Conservation (phyloP, 345 rosid genomes). For the Eucalyptus paniculata region DNA sequence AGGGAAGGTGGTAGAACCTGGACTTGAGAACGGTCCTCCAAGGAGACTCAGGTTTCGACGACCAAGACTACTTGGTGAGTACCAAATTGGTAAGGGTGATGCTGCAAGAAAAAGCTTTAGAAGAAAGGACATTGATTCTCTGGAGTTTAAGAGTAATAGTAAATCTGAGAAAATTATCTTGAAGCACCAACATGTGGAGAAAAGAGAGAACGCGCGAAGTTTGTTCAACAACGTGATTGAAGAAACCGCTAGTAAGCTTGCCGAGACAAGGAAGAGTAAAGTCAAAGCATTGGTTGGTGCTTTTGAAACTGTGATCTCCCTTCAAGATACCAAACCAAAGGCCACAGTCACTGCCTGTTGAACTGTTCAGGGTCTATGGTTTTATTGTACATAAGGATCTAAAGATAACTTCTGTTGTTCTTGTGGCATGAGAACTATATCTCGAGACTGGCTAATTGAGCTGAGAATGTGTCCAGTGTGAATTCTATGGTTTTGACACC, state of each 20-base stretch:
- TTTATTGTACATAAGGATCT: background rate
- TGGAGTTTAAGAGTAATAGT: background rate
- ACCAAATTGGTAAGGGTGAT: slow-evolving; percentile 7
- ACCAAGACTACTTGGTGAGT: slow-evolving; percentile 17
- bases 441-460: background rate
- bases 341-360: slow-evolving; percentile 1
- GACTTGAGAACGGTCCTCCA: slow-evolving; percentile 20
- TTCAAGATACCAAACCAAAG: slow-evolving; percentile 37
- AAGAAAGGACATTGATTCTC: background rate
- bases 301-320: slow-evolving; percentile 75
- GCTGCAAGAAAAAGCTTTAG: slow-evolving; percentile 1
- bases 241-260: slow-evolving; percentile 60
- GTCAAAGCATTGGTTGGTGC: slow-evolving; percentile 90
- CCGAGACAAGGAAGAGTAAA: slow-evolving; percentile 47
- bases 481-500: background rate
- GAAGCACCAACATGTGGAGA: slow-evolving; percentile 34
- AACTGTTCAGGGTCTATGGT: background rate
- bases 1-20: slow-evolving; percentile 41
- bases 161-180: slow-evolving; percentile 23
- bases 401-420: background rate
- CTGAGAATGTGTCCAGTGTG: background rate
- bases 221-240: slow-evolving; percentile 71
- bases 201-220: slow-evolving; percentile 24
- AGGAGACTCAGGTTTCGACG: slow-evolving; percentile 44
- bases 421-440: background rate